Conservation (phyloP, 1,284 basidiomycete genomes). For the Ganoderma boninense region DNA sequence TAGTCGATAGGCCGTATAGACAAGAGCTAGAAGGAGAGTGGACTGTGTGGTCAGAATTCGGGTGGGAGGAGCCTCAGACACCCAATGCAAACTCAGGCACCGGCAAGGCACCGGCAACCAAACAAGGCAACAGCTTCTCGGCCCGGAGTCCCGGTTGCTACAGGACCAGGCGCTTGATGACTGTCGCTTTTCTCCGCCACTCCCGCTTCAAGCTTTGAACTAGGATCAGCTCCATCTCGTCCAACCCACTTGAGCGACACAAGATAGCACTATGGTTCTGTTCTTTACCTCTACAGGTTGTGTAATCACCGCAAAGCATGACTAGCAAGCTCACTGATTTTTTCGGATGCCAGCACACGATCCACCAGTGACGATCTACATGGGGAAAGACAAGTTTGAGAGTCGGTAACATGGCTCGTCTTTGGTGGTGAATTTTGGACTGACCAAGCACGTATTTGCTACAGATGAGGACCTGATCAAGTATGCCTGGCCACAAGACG, state of each 20-base stretch:
- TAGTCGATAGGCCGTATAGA: neutral
- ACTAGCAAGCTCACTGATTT: neutral
- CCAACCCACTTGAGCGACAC: neutral
- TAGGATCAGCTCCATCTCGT: neutral
- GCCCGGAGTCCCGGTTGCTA: conserved; percentile 10
- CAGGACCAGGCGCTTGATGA: neutral
- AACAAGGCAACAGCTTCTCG: conserved; percentile 19
- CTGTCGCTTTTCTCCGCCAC: neutral
- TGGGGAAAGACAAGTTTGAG: conserved; percentile 97
- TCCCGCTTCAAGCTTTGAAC: neutral
- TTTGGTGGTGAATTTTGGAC: conserved; percentile 11
- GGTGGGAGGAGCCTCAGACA: neutral
- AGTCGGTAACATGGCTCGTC: conserved; percentile 61
- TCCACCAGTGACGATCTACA: conserved; percentile 85
- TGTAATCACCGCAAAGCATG: neutral
- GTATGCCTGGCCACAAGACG: conserved; percentile 86
- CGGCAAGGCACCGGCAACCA: neutral
- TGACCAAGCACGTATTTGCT: conserved; percentile 2
- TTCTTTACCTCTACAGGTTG: conserved; percentile 32
- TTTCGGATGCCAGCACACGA: conserved; percentile 49
- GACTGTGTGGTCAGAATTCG: neutral
- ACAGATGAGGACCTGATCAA: conserved; percentile 94
- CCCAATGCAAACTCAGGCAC: neutral
- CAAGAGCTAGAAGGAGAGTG: neutral
- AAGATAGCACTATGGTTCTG: conserved; percentile 23